phyloP scores from a whole-genome alignment of 1,284 basidiomycete species.

The Ceratobasidium sp. region DNA sequence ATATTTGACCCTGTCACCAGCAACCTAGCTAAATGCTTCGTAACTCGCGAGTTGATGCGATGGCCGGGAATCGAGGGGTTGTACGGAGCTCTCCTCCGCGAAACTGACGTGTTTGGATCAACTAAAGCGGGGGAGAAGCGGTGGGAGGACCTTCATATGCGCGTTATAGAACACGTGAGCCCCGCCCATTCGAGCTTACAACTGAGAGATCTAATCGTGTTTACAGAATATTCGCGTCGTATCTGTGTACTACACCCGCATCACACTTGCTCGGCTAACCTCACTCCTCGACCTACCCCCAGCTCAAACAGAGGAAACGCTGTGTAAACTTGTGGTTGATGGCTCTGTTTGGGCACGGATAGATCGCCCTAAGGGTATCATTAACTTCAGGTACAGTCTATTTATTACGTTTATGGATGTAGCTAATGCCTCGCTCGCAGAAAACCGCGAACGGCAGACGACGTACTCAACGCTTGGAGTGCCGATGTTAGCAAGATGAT shows the following conservation, averaged over 20 bases:
- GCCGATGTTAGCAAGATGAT: conserved; percentile 91
- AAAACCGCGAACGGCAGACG: conserved; percentile 77
- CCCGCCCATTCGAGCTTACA: conserved; percentile 14
- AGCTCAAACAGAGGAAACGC: conserved; percentile 84
- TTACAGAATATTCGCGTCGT: conserved; percentile 93
- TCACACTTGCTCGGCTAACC: conserved; percentile 83
- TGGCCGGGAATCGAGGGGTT: conserved; percentile 96
- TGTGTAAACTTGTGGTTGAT: conserved; percentile 89
- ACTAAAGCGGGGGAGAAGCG: conserved; percentile 60
- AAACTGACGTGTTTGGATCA: conserved; percentile 81
- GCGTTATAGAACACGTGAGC: conserved; percentile 95
- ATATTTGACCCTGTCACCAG: conserved; percentile 53
- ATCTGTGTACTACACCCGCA: conserved; percentile 92
- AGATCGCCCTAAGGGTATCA: conserved; percentile 89
- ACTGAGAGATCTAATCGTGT: conserved; percentile 32
- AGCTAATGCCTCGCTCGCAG: background rate
- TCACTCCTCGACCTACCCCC: conserved; percentile 86
- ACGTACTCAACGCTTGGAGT: conserved; percentile 97
- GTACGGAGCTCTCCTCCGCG: conserved; percentile 84
- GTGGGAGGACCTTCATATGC: conserved; percentile 95
- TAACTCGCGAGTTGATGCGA: conserved; percentile 93
- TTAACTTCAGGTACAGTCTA: conserved; percentile 70
- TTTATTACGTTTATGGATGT: background rate
- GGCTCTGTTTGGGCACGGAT: conserved; percentile 93
- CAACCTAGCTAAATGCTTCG: conserved; percentile 96